Conservation (phyloP, 257 asterid genomes). For the Solanum boliviense region DNA sequence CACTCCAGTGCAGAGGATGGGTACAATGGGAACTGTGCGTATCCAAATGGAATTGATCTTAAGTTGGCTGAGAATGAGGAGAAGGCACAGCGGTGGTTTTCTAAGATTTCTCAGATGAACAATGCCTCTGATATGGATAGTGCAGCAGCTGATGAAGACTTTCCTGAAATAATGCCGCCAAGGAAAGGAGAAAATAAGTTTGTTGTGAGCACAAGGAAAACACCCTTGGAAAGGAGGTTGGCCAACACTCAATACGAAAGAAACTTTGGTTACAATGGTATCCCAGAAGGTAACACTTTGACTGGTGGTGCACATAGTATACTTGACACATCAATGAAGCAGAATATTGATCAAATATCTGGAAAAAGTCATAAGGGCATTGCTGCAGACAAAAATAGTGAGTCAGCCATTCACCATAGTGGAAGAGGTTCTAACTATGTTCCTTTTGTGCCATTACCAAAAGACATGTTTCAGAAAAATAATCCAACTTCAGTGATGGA, state of each 20-base stretch:
- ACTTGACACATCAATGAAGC: conserved; percentile 12
- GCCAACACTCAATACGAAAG: conserved; percentile 6
- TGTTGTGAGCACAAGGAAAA: conserved; percentile 25
- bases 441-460: conserved; percentile 28
- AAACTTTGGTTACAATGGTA: neutral
- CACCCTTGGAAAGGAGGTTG: conserved; percentile 25
- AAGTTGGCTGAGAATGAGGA: conserved; percentile 22
- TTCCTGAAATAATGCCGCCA: conserved; percentile 26
- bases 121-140: conserved; percentile 11
- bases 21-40: conserved; percentile 1
- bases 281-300: conserved; percentile 1
- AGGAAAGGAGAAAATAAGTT: conserved; percentile 26
- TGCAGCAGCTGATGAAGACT: conserved; percentile 18
- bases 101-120: conserved; percentile 16
- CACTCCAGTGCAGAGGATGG: conserved; percentile 21
- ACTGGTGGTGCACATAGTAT: conserved; percentile 3
- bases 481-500: conserved; percentile 9
- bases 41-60: conserved; percentile 10
- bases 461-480: conserved; percentile 23
- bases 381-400: conserved; percentile 9
- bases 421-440: conserved; percentile 15
- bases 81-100: conserved; percentile 26
- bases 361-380: conserved; percentile 1
- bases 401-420: neutral
- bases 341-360: conserved; percentile 20